phyloP scores from a whole-genome alignment of 257 asterid genomes.

The Przewalskia tangutica region DNA sequence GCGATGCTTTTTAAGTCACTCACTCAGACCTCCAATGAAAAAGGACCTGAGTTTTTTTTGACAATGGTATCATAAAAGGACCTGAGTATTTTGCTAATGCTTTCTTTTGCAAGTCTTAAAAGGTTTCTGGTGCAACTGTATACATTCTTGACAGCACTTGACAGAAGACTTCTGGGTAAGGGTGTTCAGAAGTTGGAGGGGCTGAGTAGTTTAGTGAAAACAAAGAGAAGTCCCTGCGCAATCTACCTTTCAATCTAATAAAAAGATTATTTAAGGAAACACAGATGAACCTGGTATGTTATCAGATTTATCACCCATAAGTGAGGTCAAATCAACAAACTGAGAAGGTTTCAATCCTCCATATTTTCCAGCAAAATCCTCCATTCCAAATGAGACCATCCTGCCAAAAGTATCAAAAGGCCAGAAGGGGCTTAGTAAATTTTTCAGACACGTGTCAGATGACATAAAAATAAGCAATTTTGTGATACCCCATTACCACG shows the following conservation, averaged over 20 bases:
- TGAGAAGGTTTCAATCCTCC: slow-evolving; percentile 80
- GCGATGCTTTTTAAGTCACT: background rate
- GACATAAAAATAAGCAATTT: background rate
- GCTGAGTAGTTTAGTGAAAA: background rate
- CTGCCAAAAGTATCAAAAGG: slow-evolving; percentile 23
- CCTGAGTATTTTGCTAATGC: background rate
- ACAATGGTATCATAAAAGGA: background rate
- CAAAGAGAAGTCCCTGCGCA: background rate
- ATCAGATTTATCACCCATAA: slow-evolving; percentile 84
- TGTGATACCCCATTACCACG: background rate
- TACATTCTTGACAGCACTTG: background rate
- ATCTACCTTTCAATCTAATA: background rate
- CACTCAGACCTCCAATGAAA: background rate
- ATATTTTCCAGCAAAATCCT: slow-evolving; percentile 76
- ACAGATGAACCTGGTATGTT: slow-evolving; percentile 77
- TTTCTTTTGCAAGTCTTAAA: background rate
- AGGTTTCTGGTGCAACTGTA: background rate
- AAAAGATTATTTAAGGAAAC: background rate
- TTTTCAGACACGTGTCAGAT: background rate
- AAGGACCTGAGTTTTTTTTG: background rate
- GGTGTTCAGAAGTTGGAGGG: background rate
- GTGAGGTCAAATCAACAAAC: slow-evolving; percentile 88
- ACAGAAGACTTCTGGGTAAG: background rate
- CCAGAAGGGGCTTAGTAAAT: background rate
- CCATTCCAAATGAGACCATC: slow-evolving; percentile 96